Base-by-base conservation (phyloP, 768 basidiomycete genomes). In the Myochromella boudieri region DNA sequence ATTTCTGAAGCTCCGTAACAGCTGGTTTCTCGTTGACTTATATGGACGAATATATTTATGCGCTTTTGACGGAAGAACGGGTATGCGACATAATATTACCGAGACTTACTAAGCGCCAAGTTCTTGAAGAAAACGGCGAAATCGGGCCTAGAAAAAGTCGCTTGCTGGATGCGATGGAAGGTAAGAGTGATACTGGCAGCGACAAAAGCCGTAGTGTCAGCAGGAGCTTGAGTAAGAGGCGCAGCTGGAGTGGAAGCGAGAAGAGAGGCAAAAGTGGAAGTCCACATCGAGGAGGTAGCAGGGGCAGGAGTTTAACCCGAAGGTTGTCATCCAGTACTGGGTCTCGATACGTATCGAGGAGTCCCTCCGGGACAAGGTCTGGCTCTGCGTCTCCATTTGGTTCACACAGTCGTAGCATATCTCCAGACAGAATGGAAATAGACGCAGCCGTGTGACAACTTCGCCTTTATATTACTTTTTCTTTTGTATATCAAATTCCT, bases 31-130 rank as follows among this genome's bases (percentile, higher is more conserved):
- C 77, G 1, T 66, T 99, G 46, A 85, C 88, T 4, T 87, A 82
- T 55, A 91, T 98, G 58, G 97, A 98, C 64, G 91, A 97, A 64
- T 98, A 91, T 62, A 77, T 93, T 32, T 84, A 97, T 64, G 72
- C 80, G 34, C 75, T 98, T 8, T 69, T 98, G 25, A 81, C 77
- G 4, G 87, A 95, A 61, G 97, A 98, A 51, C 80, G 94, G 48
- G 95, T 93, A 4, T 98, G 95, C 66, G 97, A 98, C 68, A 90
- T 92, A 58, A 97, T 98, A 58, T 70, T 99, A 36, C 97, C 97
- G 12, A 84, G 97, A 39, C 67, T 97, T 51, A 80, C 83, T 7
- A 93, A 89, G 69, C 80, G 97, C 17, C 78, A 83, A 42, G 83
- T 90, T 2, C 70, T 98, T 20, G 97, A 98, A 70, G 95, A 99